A percentile compares a stretch with the other conserved stretches of the same genome.
phyloP scores from a whole-genome alignment of 371 early-diverging fungal genomes.

The Rhizopus sp. region DNA sequence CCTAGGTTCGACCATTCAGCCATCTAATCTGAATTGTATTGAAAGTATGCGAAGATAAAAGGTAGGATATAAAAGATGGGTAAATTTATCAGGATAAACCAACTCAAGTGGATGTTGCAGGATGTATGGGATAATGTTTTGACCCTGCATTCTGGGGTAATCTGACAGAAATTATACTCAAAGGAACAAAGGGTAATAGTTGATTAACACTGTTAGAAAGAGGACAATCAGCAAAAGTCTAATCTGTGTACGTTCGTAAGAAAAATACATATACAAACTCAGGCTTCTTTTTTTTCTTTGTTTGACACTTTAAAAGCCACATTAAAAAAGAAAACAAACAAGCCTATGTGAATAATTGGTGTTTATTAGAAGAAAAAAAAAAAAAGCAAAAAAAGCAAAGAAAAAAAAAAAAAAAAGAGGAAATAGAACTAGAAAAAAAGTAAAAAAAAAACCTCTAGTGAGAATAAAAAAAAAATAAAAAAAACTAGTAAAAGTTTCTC shows the following conservation, averaged over 20 bases:
- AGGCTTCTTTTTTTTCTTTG: neutral
- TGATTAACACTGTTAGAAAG: neutral
- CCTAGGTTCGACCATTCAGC: too few species aligned
- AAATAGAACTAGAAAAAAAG: slow-evolving; percentile 1
- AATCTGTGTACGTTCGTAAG: neutral
- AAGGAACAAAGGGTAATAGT: too few species aligned
- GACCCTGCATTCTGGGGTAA: too few species aligned
- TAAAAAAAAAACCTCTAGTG: slow-evolving; percentile 2
- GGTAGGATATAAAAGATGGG: too few species aligned
- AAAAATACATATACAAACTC: too few species aligned
- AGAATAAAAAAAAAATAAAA: slow-evolving; percentile 8
- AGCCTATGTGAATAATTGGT: neutral
- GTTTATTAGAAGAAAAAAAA: slow-evolving; percentile 4
- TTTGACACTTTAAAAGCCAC: neutral
- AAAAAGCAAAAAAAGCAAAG: slow-evolving; percentile 6
- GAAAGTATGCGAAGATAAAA: too few species aligned
- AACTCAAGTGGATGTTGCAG: too few species aligned
- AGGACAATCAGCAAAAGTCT: neutral
- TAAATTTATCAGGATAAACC: too few species aligned
- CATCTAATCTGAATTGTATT: too few species aligned
- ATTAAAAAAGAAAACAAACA: neutral
- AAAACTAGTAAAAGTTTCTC: slow-evolving; percentile 12
- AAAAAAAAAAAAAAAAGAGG: slow-evolving; percentile 3
- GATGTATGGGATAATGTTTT: too few species aligned
- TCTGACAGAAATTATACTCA: too few species aligned